phyloP scores from a whole-genome alignment of 1,284 basidiomycete species.

The Neonothopanus nambi region DNA sequence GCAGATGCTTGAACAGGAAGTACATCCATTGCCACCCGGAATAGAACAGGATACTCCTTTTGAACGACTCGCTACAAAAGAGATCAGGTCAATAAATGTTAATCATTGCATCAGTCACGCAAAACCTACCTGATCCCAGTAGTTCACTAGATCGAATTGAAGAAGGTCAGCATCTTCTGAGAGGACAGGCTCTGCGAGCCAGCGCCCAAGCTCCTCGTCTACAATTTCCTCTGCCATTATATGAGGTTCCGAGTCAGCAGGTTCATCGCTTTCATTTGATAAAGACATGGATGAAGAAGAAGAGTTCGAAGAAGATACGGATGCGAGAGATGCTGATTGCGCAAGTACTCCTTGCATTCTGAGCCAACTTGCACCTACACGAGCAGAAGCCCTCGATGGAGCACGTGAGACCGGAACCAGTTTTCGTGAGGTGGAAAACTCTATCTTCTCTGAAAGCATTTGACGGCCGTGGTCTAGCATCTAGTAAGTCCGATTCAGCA shows the following conservation, averaged over 20 bases:
- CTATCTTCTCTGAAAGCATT: neutral
- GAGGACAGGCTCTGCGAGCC: no score
- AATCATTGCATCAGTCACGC: no score
- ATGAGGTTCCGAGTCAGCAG: no score
- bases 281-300: conserved; percentile 3
- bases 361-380: neutral
- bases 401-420: neutral
- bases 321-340: neutral
- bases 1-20: conserved; percentile 4
- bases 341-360: neutral
- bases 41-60: neutral
- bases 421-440: neutral
- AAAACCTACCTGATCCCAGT: no score
- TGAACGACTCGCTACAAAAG: neutral
- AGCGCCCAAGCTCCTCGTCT: no score
- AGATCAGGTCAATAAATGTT: no score
- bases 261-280: neutral
- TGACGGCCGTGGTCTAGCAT: neutral
- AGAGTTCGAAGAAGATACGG: neutral
- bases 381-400: neutral
- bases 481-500: neutral
- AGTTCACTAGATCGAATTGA: no score
- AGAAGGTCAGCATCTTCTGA: no score
- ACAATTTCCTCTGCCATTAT: no score
- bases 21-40: conserved; percentile 6